These are phyloP conservation scores for Moelleriella libera DNA, from an alignment of 2,329 filamentous ascomycete species.

Conservation along the genomic window DNA sequence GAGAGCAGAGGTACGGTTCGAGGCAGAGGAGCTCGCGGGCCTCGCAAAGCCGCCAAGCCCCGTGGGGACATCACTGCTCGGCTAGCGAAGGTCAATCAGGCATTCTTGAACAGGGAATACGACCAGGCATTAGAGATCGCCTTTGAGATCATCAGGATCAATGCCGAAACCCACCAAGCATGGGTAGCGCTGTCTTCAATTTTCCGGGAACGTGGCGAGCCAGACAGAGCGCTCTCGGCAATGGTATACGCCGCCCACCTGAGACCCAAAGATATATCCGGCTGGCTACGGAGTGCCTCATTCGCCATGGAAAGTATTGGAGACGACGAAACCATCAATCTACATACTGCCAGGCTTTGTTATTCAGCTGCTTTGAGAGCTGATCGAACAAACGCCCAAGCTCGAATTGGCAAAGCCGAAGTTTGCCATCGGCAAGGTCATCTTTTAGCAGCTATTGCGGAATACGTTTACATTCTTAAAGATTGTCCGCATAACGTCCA, in stretches of 20 bases:
- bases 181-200: conserved; percentile 50
- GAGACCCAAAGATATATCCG: conserved; percentile 42
- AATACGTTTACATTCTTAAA: conserved; percentile 41
- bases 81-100: conserved; percentile 51
- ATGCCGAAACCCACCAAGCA: conserved; percentile 51
- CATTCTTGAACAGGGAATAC: conserved; percentile 49
- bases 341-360: conserved; percentile 41
- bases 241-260: conserved; percentile 49
- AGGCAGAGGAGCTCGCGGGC: conserved; percentile 24
- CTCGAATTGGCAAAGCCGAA: conserved; percentile 44
- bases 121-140: conserved; percentile 43
- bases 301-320: conserved; percentile 37
- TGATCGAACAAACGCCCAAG: conserved; percentile 41
- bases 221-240: conserved; percentile 41
- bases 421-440: conserved; percentile 42
- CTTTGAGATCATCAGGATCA: conserved; percentile 52
- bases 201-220: conserved; percentile 44
- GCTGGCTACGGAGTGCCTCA: conserved; percentile 45
- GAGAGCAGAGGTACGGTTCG: conserved; percentile 9
- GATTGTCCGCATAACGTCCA: conserved; percentile 38
- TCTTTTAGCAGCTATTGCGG: conserved; percentile 35
- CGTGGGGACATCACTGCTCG: conserved; percentile 57
- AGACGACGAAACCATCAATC: conserved; percentile 30
- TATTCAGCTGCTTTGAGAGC: conserved; percentile 45
- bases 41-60: conserved; percentile 50